Conservation (phyloP, 2,329 filamentous ascomycete species). For the Lecanosticta acicola region DNA sequence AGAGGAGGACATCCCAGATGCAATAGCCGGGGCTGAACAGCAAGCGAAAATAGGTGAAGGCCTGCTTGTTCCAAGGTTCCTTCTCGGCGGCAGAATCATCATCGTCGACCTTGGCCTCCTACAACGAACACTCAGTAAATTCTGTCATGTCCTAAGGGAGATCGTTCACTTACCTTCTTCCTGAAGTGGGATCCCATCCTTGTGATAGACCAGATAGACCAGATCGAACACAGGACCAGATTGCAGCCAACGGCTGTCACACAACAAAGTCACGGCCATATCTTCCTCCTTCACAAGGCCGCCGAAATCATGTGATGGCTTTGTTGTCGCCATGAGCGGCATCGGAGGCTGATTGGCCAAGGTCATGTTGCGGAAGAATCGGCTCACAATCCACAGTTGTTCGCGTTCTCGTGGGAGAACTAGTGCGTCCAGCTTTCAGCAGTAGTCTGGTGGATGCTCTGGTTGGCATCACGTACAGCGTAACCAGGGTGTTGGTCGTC, state of each 20-base stretch:
- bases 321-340: constrained; percentile 4
- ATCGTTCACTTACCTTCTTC: constrained; percentile 6
- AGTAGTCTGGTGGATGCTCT: not conserved
- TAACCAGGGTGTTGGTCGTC: not conserved
- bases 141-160: too few species aligned
- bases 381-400: not conserved
- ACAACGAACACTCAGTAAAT: not conserved
- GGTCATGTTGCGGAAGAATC: not conserved
- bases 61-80: constrained; percentile 9
- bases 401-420: not conserved
- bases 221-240: not conserved
- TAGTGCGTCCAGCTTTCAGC: not conserved
- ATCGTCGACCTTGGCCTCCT: constrained; percentile 2
- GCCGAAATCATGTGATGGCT: constrained; percentile 3
- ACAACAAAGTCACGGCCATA: constrained; percentile 3
- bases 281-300: not conserved
- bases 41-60: constrained; percentile 14
- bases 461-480: too few species aligned
- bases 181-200: constrained; percentile 10
- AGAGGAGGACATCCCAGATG: constrained; percentile 11
- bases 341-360: constrained; percentile 8
- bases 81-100: constrained; percentile 3
- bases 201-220: not conserved
- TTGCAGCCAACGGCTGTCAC: not conserved
- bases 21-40: constrained; percentile 12